These are phyloP conservation scores for Aspergillus floridensis DNA, from an alignment of 2,329 filamentous ascomycete genomes.

Conservation along the genomic window DNA sequence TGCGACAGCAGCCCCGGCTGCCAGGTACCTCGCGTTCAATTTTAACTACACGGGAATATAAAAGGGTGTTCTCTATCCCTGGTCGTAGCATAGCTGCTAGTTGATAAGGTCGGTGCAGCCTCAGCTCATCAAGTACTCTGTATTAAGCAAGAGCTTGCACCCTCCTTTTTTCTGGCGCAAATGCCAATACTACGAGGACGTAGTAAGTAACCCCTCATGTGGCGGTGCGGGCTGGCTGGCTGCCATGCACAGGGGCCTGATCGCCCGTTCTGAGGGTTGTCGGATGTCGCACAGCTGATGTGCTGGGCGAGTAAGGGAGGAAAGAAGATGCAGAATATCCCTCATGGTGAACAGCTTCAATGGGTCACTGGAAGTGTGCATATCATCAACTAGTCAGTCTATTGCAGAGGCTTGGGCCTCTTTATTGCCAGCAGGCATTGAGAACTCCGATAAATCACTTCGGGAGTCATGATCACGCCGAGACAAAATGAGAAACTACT, in stretches of 20 bases:
- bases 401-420: background rate
- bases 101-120: no score
- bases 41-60: no score
- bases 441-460: no score
- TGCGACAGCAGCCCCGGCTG: slow-evolving; percentile 3
- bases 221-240: slow-evolving; percentile 3
- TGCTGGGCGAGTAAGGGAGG: background rate
- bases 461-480: no score
- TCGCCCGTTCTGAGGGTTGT: background rate
- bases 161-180: background rate
- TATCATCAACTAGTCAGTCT: background rate
- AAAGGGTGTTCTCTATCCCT: no score
- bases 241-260: background rate
- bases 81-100: no score
- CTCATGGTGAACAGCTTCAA: background rate
- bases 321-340: background rate
- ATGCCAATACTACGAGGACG: background rate
- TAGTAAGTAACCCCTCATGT: slow-evolving; percentile 2
- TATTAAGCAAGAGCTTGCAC: no score
- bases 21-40: background rate
- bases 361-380: background rate
- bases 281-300: slow-evolving; percentile 1
- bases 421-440: background rate
- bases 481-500: background rate
- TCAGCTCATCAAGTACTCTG: no score